Base-by-base conservation (phyloP, 495 filamentous ascomycete species). In the Tricharina praecox region DNA sequence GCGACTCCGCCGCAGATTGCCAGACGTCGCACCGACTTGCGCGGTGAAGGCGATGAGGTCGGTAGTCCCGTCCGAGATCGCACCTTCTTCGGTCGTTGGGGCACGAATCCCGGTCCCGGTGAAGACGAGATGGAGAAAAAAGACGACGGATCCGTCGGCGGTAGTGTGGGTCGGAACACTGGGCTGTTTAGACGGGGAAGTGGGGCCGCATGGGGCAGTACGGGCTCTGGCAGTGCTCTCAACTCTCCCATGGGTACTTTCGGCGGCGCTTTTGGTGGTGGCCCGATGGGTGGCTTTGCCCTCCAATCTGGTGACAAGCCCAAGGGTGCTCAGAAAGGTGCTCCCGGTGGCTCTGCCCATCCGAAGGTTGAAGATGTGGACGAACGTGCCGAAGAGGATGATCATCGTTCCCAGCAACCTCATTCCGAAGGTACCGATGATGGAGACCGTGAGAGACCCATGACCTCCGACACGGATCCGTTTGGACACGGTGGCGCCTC, bases 381-480 rank as follows among this genome's bases (percentile, higher is more conserved):
- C 25, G 51, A 59, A 36, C 45, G 34, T 25, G n/a, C 30, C 35
- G 45, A 52, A 19, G 44, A 52, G 19, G 53, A 54, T 26, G 48
- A 47, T 41, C 51, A 3, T 50, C 53, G 44, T 61, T 15, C 16
- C 18, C 39, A 39, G 20, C 23, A 43, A 21, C 26, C 30, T 2
- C 26, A 15, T 8, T 34, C 25, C 18, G 18, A 32, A 15, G 28
- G 8, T 15, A 21, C 20, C 8, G 25, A 46, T 11, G 67, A 51
- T 38, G 63, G 51, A 69, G 72, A 73, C 64, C 68, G 47, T 64
- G 74, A 47, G 70, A 68, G 45, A 66, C 83, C 47, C 79, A 61
- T 54, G 53, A 61, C 58, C 35, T 60, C 80, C 50, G 84, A 90
- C 54, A 86, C 82, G 2, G 87, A 93, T 62, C 82, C 84, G 0